phyloP scores from a whole-genome alignment of 371 early-diverging fungal genomes.

The Batkoa obscura region DNA sequence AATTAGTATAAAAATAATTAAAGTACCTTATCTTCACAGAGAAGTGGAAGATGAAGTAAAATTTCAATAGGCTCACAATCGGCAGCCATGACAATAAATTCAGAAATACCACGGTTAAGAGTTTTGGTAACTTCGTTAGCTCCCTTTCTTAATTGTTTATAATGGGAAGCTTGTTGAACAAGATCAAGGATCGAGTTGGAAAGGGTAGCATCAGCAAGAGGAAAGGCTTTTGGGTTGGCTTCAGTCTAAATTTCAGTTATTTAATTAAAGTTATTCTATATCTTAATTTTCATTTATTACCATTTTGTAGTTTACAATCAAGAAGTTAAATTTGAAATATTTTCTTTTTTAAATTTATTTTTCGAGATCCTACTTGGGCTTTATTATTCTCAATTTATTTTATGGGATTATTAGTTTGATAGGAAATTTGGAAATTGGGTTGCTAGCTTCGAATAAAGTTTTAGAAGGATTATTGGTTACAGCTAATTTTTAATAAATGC shows the following conservation, averaged over 20 bases:
- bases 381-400: too few relatives aligned
- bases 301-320: too few relatives aligned
- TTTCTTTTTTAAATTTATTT: too few relatives aligned
- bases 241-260: conserved; percentile 11
- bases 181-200: conserved; percentile 88
- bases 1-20: not conserved
- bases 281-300: too few relatives aligned
- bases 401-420: too few relatives aligned
- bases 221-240: conserved; percentile 69
- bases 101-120: conserved; percentile 96
- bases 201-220: conserved; percentile 79
- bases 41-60: conserved; percentile 86
- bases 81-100: conserved; percentile 97
- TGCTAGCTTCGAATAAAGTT: too few relatives aligned
- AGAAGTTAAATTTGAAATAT: too few relatives aligned
- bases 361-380: too few relatives aligned
- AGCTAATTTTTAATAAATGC: too few relatives aligned
- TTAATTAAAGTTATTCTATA: too few relatives aligned
- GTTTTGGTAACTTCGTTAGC: conserved; percentile 99
- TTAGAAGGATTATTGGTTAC: too few relatives aligned
- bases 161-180: conserved; percentile 92
- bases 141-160: conserved; percentile 98
- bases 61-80: conserved; percentile 97
- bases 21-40: conserved; percentile 93
- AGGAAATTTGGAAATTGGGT: too few relatives aligned